phyloP scores from a whole-genome alignment of 1,139 yeast species.

The Saccharomyces pastorianus region DNA sequence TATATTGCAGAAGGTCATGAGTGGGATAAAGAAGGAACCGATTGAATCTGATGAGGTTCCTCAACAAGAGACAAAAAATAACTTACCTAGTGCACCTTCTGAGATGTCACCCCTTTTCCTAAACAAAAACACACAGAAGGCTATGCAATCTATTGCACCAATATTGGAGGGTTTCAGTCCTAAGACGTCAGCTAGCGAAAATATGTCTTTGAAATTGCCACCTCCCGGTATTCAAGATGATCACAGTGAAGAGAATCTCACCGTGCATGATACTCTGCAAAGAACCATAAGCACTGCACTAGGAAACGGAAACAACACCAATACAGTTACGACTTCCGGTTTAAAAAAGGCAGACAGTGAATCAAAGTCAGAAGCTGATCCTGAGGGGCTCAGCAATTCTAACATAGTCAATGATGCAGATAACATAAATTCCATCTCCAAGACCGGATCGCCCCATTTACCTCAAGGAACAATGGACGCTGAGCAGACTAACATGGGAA shows the following conservation, averaged over 20 bases:
- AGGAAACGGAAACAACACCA: neutral
- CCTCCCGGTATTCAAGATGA: constrained; percentile 27
- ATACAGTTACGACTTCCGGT: neutral
- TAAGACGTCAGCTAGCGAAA: constrained; percentile 57
- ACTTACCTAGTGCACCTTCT: neutral
- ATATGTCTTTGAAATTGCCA: constrained; percentile 34
- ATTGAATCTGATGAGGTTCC: neutral
- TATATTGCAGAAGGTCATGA: constrained; percentile 1
- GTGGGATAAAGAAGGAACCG: neutral
- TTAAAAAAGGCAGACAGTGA: neutral
- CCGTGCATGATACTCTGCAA: constrained; percentile 21
- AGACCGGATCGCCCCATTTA: neutral
- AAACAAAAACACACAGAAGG: constrained; percentile 38
- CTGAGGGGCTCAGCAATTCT: neutral
- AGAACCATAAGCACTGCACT: constrained; percentile 19
- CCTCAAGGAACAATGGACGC: neutral
- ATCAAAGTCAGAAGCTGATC: neutral
- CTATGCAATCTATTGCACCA: constrained; percentile 74
- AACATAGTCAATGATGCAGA: neutral
- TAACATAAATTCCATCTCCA: neutral
- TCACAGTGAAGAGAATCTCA: constrained; percentile 21
- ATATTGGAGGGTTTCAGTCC: constrained; percentile 66
- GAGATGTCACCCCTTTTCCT: constrained; percentile 31
- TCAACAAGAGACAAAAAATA: constrained; percentile 7
- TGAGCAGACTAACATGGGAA: neutral